These are phyloP conservation scores for Pterocarpus santalinus DNA, from an alignment of 306 rosid genomes.

Conservation along the genomic window DNA sequence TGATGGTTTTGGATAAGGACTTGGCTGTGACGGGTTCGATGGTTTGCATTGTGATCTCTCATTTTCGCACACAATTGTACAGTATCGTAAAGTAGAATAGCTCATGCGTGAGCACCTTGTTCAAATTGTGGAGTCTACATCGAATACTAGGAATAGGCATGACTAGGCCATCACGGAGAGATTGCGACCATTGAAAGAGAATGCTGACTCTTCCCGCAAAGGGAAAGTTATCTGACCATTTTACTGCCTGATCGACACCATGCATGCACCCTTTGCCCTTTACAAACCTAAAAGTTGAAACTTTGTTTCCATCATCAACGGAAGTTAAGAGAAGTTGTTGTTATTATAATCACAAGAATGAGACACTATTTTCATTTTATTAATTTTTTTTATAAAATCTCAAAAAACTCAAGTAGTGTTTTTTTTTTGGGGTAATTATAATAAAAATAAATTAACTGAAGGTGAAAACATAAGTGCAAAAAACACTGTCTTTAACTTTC, in stretches of 20 bases:
- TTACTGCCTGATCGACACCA: neutral
- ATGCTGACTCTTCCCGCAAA: constrained; percentile 34
- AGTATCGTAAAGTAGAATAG: neutral
- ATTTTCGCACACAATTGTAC: neutral
- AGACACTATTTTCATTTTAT: too few relatives aligned
- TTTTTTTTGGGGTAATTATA: neutral
- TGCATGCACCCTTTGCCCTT: constrained; percentile 35
- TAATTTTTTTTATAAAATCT: too few relatives aligned
- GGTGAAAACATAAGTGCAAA: neutral
- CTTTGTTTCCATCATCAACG: neutral
- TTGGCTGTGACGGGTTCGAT: neutral
- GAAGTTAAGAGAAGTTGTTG: neutral
- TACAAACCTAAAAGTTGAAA: constrained; percentile 1
- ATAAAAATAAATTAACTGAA: neutral
- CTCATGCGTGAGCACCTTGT: constrained; percentile 8
- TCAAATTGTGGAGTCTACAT: neutral
- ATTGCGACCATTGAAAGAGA: constrained; percentile 30
- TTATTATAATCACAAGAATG: too few relatives aligned
- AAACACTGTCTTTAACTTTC: neutral
- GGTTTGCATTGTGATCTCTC: constrained; percentile 13
- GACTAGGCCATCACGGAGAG: neutral
- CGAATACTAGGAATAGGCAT: too few relatives aligned
- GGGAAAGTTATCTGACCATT: constrained; percentile 26
- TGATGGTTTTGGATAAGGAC: constrained; percentile 32
- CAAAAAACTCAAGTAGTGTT: too few relatives aligned